Evolutionary conservation across 495 filamentous ascomycete species (phyloP).

Genomic region (Aspergillus egyptiacus): DNA sequence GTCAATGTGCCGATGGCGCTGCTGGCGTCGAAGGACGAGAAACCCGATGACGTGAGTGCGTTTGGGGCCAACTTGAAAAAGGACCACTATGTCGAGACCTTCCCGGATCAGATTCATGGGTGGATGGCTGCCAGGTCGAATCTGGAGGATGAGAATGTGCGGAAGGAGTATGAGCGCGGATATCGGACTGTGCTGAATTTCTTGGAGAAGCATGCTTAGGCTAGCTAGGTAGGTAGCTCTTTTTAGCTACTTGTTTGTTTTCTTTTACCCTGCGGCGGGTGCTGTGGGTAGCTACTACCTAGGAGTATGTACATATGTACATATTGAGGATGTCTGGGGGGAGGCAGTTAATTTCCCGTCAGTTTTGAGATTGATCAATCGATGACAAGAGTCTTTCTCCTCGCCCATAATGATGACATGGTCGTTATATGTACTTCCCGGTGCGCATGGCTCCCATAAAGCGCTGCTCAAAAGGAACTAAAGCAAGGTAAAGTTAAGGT

Average conservation of each 20-base stretch:
- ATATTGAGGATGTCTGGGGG: no score
- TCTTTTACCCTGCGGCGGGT: no score
- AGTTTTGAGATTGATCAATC: no score
- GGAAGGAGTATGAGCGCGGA: conserved; percentile 70
- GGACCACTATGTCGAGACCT: conserved; percentile 71
- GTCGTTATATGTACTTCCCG: no score
- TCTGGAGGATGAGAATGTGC: conserved; percentile 59
- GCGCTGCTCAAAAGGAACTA: no score
- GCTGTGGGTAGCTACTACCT: no score
- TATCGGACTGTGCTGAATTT: conserved; percentile 71
- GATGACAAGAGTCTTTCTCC: no score
- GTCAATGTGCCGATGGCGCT: conserved; percentile 61
- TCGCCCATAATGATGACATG: no score
- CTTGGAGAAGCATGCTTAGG: conserved; percentile 66
- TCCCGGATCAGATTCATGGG: conserved; percentile 76
- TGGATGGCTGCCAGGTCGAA: conserved; percentile 82
- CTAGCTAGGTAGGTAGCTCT: not conserved
- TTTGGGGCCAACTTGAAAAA: conserved; percentile 61
- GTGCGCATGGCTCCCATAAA: no score
- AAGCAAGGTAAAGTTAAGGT: no score
- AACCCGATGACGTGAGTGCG: conserved; percentile 57
- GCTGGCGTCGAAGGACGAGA: conserved; percentile 65
- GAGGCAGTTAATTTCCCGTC: no score
- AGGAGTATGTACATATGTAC: no score
- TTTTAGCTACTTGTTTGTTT: not conserved